Percentiles rank a stretch among this genome's conserved stretches.
Conservation (phyloP, 345 rosid species). For the Rhodamnia argentea region DNA sequence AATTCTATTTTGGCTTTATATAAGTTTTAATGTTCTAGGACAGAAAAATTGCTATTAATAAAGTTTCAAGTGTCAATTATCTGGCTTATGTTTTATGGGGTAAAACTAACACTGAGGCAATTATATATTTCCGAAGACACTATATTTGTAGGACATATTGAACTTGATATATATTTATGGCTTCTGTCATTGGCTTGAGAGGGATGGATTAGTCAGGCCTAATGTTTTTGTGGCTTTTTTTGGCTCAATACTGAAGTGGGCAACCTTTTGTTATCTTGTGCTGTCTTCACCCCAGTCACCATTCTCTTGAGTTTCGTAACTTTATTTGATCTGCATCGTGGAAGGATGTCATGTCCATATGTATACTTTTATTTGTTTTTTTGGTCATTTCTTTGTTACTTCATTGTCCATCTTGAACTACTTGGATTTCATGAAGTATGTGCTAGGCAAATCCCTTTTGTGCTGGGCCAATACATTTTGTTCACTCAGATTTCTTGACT, state of each 20-base stretch:
- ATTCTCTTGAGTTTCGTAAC: not conserved
- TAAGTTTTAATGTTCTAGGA: not conserved
- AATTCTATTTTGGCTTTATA: not conserved
- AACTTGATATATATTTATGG: not conserved
- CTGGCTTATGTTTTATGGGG: not conserved
- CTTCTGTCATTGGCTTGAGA: not conserved
- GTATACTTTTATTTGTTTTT: not conserved
- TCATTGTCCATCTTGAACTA: not conserved
- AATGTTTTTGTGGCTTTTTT: not conserved
- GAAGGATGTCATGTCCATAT: not conserved
- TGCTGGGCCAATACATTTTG: not conserved
- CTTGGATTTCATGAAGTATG: not conserved
- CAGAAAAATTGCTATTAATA: not conserved
- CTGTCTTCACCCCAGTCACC: not conserved
- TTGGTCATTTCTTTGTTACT: not conserved
- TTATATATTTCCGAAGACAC: not conserved
- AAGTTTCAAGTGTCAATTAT: not conserved
- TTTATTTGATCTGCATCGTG: not conserved
- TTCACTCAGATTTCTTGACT: not conserved
- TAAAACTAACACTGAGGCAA: not conserved
- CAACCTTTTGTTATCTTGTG: not conserved
- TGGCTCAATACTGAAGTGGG: not conserved
- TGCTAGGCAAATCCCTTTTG: not conserved
- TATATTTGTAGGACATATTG: not conserved
- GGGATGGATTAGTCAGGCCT: not conserved